phyloP scores from a whole-genome alignment of 2,329 filamentous ascomycete genomes.

The Penicillium sp. region DNA sequence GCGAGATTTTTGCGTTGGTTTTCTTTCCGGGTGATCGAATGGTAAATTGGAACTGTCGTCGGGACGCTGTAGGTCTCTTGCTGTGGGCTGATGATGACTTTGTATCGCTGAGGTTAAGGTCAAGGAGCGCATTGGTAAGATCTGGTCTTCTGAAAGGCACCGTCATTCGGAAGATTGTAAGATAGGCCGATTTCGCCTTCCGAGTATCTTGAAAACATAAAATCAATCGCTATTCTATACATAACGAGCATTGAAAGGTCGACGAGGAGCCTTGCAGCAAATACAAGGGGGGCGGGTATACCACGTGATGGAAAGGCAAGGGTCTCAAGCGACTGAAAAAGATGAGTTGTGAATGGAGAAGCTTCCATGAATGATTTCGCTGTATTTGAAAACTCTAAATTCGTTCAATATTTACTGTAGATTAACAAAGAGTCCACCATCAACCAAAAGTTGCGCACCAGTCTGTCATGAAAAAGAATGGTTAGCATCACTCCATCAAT shows the following conservation, averaged over 20 bases:
- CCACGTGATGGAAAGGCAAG: no score
- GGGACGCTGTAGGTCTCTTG: not conserved
- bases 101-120: not conserved
- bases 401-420: conserved; percentile 57
- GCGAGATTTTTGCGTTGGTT: not conserved
- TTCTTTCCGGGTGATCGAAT: not conserved
- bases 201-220: no score
- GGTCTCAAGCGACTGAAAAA: no score
- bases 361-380: no score
- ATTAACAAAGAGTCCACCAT: conserved; percentile 88
- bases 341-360: no score
- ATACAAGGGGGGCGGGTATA: no score
- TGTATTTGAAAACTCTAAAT: not conserved
- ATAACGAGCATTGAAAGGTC: no score
- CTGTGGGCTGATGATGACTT: not conserved
- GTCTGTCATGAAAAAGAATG: conserved; percentile 46
- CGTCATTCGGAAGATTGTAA: not conserved
- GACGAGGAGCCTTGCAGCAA: no score
- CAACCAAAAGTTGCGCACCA: conserved; percentile 79
- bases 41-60: not conserved
- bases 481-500: not conserved
- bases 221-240: no score
- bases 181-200: no score
- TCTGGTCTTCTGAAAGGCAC: not conserved
- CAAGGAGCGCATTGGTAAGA: not conserved